Evolutionary conservation across 495 filamentous ascomycete species (phyloP).

Genomic region (Aspergillus taichungensis): DNA sequence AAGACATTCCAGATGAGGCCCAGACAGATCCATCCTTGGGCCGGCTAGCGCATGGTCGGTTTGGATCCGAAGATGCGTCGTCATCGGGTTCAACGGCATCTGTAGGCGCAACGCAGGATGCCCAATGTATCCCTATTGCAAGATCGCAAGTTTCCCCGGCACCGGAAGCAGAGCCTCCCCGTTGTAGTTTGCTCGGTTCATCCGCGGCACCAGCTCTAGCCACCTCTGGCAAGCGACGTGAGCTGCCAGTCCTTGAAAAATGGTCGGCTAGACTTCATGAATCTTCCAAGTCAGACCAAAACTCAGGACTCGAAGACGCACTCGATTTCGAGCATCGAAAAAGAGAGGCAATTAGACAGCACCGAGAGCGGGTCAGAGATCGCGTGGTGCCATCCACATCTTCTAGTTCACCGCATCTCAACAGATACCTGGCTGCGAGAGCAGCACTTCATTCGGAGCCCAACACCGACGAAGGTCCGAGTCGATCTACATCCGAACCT

Average conservation of each 20-base stretch:
- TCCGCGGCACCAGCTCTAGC: neutral
- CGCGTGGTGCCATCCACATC: conserved; percentile 1
- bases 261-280: conserved; percentile 31
- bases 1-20: conserved; percentile 1
- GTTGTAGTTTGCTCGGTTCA: neutral
- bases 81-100: neutral
- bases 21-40: conserved; percentile 12
- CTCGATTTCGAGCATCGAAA: conserved; percentile 38
- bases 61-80: conserved; percentile 5
- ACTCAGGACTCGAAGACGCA: conserved; percentile 24
- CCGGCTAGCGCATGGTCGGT: conserved; percentile 17
- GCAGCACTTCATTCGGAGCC: conserved; percentile 19
- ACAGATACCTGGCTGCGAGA: conserved; percentile 31
- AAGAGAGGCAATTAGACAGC: conserved; percentile 25
- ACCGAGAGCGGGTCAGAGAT: conserved; percentile 13
- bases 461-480: neutral
- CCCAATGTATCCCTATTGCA: neutral
- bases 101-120: neutral
- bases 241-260: conserved; percentile 31
- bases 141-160: neutral
- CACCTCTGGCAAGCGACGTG: conserved; percentile 18
- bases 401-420: conserved; percentile 25
- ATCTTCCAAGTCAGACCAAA: conserved; percentile 6
- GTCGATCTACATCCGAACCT: neutral
- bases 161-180: neutral